Evolutionary conservation across 2,329 filamentous ascomycete genomes (phyloP).

Genomic region (Colletotrichum paranaense): DNA sequence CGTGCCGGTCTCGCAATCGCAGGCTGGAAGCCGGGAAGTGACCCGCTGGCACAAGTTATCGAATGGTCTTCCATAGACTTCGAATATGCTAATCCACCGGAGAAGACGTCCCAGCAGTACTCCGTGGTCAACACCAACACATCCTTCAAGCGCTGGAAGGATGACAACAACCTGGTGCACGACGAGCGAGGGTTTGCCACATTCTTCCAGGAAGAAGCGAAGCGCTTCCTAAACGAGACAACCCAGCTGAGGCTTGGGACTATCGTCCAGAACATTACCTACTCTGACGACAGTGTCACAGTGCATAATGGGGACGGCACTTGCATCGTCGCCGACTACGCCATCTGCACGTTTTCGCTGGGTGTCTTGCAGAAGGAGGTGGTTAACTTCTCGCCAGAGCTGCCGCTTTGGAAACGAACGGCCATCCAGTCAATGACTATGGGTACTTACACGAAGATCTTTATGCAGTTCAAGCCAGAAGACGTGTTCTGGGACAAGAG

Average conservation of each 20-base stretch:
- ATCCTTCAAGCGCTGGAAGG: conserved; percentile 71
- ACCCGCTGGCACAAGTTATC: conserved; percentile 67
- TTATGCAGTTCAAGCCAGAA: conserved; percentile 70
- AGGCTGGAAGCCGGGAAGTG: conserved; percentile 70
- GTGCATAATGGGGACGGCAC: conserved; percentile 63
- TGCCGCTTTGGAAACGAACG: conserved; percentile 73
- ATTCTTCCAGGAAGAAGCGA: conserved; percentile 67
- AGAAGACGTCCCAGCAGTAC: conserved; percentile 66
- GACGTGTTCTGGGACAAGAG: conserved; percentile 71
- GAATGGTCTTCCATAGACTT: conserved; percentile 72
- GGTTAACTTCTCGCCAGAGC: conserved; percentile 66
- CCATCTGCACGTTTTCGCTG: conserved; percentile 75
- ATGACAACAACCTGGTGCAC: conserved; percentile 69
- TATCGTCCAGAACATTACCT: conserved; percentile 64
- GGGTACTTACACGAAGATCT: conserved; percentile 80
- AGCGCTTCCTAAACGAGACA: conserved; percentile 64
- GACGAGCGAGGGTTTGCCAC: conserved; percentile 72
- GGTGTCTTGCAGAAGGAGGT: conserved; percentile 74
- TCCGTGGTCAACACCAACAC: conserved; percentile 68
- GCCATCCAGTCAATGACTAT: conserved; percentile 74
- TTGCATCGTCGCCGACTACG: conserved; percentile 70
- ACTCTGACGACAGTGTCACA: conserved; percentile 63
- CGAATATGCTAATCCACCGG: conserved; percentile 68
- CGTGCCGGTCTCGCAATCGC: conserved; percentile 68
- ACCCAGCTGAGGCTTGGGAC: conserved; percentile 71